Conservation (phyloP, 2,329 filamentous ascomycete species). For the Clonostachys chloroleuca region DNA sequence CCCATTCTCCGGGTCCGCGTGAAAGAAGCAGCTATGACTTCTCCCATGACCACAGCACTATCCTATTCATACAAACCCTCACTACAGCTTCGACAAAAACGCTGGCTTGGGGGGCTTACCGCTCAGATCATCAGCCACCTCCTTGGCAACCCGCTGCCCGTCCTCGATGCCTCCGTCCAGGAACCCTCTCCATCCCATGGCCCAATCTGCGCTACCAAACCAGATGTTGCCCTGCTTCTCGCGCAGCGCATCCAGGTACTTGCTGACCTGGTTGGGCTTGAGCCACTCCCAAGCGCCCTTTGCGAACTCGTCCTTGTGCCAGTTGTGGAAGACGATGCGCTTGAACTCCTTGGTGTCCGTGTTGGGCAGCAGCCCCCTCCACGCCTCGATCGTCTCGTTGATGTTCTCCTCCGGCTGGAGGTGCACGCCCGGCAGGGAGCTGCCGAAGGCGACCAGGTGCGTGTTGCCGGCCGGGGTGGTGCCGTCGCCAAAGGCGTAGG, state of each 20-base stretch:
- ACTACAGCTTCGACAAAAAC: too few species aligned
- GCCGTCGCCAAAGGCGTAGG: constrained; percentile 8
- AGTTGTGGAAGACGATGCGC: constrained; percentile 38
- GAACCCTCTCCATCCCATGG: constrained; percentile 41
- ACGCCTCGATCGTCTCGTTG: constrained; percentile 18
- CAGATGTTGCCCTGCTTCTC: constrained; percentile 34
- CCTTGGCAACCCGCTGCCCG: constrained; percentile 11
- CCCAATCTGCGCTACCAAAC: constrained; percentile 44
- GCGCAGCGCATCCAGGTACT: constrained; percentile 29
- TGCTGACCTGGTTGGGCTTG: constrained; percentile 19
- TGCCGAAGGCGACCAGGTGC: not conserved
- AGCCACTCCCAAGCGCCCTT: constrained; percentile 30
- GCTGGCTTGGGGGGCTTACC: too few species aligned
- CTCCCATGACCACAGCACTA: too few species aligned
- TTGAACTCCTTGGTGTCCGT: not conserved
- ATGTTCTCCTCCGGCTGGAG: constrained; percentile 36
- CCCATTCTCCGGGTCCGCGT: too few species aligned
- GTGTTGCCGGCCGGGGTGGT: constrained; percentile 1
- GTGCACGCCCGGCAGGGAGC: constrained; percentile 22
- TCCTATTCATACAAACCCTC: too few species aligned
- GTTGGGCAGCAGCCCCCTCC: constrained; percentile 24
- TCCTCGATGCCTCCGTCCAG: constrained; percentile 46
- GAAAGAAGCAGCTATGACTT: too few species aligned
- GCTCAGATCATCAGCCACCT: too few species aligned
- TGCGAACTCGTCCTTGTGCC: constrained; percentile 39